Conservation (phyloP, 73 alveolate genomes). For the Stentor coeruleus region DNA sequence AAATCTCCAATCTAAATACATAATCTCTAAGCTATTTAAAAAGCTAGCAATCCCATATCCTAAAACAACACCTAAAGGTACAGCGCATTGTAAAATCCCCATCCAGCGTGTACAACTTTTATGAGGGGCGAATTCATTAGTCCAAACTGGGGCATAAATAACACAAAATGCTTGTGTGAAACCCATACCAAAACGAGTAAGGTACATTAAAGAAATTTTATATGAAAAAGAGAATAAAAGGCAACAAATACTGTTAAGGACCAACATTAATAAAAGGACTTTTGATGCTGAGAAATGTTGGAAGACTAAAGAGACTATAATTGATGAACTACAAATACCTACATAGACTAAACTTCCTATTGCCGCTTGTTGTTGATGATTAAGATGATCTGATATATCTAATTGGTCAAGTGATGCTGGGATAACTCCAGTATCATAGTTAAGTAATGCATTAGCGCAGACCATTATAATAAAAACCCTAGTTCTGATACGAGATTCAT, state of each 20-base stretch:
- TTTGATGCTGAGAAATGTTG: neutral
- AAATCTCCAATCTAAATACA: neutral
- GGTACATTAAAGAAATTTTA: too few relatives aligned
- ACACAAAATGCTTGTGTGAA: slow-evolving; percentile 79
- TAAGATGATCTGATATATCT: too few relatives aligned
- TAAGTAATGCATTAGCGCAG: too few relatives aligned
- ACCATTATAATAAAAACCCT: too few relatives aligned
- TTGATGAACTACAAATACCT: neutral
- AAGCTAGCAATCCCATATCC: neutral
- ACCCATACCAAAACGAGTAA: slow-evolving; percentile 66
- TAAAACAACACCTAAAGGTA: neutral
- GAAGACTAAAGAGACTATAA: neutral
- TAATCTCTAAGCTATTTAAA: neutral
- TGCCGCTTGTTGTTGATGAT: neutral
- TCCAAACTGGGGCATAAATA: slow-evolving; percentile 91
- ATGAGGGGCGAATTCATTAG: slow-evolving; percentile 82
- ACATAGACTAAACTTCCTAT: neutral
- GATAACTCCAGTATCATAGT: neutral
- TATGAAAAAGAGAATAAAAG: neutral
- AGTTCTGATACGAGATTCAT: too few relatives aligned
- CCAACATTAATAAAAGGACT: neutral
- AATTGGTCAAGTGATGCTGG: neutral
- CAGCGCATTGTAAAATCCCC: neutral
- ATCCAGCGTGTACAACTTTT: slow-evolving; percentile 21
- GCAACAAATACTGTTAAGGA: neutral